These are phyloP conservation scores for Medicago arabica DNA, from an alignment of 306 rosid genomes.

Conservation along the genomic window DNA sequence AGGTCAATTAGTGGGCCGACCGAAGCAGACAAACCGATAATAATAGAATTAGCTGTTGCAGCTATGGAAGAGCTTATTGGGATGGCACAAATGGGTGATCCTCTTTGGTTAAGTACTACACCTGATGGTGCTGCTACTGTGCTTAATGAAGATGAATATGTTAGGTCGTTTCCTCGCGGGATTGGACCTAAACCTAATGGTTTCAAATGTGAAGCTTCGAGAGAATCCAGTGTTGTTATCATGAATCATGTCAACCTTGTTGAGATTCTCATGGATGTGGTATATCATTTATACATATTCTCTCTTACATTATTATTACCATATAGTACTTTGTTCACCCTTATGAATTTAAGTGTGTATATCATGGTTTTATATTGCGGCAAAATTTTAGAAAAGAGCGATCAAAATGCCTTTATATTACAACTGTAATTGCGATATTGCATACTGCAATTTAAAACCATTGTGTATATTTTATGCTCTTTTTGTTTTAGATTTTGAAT, in stretches of 20 bases:
- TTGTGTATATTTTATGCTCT: neutral
- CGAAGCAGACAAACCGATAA: slow-evolving; percentile 87
- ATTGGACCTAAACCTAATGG: slow-evolving; percentile 77
- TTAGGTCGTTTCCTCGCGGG: slow-evolving; percentile 80
- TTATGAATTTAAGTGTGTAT: no score
- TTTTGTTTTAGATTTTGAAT: neutral
- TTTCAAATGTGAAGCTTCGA: slow-evolving; percentile 77
- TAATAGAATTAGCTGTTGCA: slow-evolving; percentile 91
- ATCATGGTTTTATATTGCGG: neutral
- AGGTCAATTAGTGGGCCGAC: slow-evolving; percentile 70
- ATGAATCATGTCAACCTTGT: slow-evolving; percentile 91
- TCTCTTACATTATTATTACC: neutral
- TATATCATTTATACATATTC: slow-evolving; percentile 14
- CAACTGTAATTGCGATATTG: neutral
- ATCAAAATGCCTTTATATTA: neutral
- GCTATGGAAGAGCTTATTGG: slow-evolving; percentile 90
- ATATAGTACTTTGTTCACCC: neutral
- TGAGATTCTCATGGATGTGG: slow-evolving; percentile 98
- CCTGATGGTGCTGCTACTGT: slow-evolving; percentile 61
- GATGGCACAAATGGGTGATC: slow-evolving; percentile 93
- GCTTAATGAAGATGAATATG: slow-evolving; percentile 83
- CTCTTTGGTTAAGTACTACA: slow-evolving; percentile 81
- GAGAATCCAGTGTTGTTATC: slow-evolving; percentile 82
- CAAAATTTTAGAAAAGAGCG: no score
- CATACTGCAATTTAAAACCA: neutral